These are phyloP conservation scores for Hyaloperonospora arabidopsidis DNA, from an alignment of 352 stramenopile genomes.

Conservation along the genomic window DNA sequence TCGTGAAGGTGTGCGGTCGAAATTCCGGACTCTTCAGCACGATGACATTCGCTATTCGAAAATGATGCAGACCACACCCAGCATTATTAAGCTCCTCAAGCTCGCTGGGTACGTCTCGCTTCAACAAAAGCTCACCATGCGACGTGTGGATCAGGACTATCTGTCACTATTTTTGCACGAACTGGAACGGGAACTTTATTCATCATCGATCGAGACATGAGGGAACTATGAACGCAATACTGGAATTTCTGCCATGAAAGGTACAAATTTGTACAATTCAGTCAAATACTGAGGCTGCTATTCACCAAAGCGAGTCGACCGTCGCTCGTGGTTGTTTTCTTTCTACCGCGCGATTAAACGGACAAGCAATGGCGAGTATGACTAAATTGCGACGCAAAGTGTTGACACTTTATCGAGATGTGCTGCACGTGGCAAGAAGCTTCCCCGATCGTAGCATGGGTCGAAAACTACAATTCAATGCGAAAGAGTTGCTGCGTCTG, in stretches of 20 bases:
- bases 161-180: conserved; percentile 53
- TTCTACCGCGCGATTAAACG: no score
- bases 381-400: conserved; percentile 38
- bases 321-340: no score
- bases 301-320: no score
- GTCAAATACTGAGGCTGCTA: not conserved
- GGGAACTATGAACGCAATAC: no score
- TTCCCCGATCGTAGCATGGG: conserved; percentile 58
- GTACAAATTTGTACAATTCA: no score
- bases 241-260: no score
- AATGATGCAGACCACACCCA: conserved; percentile 58
- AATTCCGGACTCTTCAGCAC: conserved; percentile 58
- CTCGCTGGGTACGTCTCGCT: conserved; percentile 68
- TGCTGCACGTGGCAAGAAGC: conserved; percentile 37
- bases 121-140: conserved; percentile 67
- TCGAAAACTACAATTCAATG: conserved; percentile 71
- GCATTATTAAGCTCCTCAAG: conserved; percentile 69
- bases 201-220: no score
- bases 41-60: conserved; percentile 67
- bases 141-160: conserved; percentile 58
- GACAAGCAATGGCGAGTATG: conserved; percentile 9
- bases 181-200: conserved; percentile 32
- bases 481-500: conserved; percentile 57
- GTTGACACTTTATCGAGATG: conserved; percentile 51
- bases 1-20: conserved; percentile 50